A percentile compares a stretch with the other conserved stretches of the same genome.
Evolutionary conservation across 2,329 filamentous ascomycete species (phyloP).

Genomic region (Rasamsonia emersonii): DNA sequence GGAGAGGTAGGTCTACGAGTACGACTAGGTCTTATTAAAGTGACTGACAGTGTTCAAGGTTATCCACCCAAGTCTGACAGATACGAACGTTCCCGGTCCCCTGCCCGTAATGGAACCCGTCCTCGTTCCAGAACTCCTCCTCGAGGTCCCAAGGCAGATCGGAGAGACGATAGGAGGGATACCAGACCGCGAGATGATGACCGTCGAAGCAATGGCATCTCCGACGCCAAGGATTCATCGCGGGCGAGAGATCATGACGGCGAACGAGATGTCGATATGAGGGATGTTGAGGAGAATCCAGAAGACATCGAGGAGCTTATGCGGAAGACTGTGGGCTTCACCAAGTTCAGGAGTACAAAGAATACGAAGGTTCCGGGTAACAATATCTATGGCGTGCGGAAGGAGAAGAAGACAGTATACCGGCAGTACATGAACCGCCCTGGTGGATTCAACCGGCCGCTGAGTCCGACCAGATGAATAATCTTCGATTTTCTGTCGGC

Average conservation of each 20-base stretch:
- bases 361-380: constrained; percentile 84
- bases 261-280: constrained; percentile 18
- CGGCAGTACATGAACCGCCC: constrained; percentile 78
- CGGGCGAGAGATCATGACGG: constrained; percentile 22
- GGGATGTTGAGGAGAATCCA: constrained; percentile 15
- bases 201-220: constrained; percentile 16
- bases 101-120: constrained; percentile 26
- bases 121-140: constrained; percentile 28
- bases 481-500: not conserved
- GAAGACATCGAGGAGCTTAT: constrained; percentile 60
- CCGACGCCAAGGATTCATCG: constrained; percentile 12
- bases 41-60: constrained; percentile 13
- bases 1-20: constrained; percentile 27
- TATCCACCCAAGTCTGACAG: constrained; percentile 23
- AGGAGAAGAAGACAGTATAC: constrained; percentile 92
- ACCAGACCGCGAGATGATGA: constrained; percentile 14
- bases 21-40: constrained; percentile 1
- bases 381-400: constrained; percentile 69
- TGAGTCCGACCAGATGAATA: constrained; percentile 35
- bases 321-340: constrained; percentile 84
- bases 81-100: constrained; percentile 29
- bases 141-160: constrained; percentile 25
- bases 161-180: constrained; percentile 23
- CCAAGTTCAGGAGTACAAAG: constrained; percentile 77
- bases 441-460: constrained; percentile 43